A percentile compares a stretch with the other conserved stretches of the same genome.
Conservation (phyloP, 2,329 filamentous ascomycete species). For the Fusarium abutilonis region DNA sequence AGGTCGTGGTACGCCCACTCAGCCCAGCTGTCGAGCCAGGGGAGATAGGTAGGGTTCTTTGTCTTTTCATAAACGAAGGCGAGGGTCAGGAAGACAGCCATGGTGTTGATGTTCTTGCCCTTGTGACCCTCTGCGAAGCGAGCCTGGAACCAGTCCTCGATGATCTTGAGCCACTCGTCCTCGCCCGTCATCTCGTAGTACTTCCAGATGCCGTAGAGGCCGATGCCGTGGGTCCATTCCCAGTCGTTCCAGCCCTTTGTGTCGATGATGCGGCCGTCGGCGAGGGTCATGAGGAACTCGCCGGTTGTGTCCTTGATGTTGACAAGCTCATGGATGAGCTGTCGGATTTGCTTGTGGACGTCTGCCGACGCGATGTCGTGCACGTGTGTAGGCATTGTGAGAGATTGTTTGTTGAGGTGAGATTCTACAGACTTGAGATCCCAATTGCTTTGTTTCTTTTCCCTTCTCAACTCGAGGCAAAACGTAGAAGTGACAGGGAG, state of each 20-base stretch:
- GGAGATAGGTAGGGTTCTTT: slow-evolving; percentile 72
- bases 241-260: slow-evolving; percentile 87
- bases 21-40: slow-evolving; percentile 83
- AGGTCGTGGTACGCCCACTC: slow-evolving; percentile 86
- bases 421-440: too few species aligned
- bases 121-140: slow-evolving; percentile 76
- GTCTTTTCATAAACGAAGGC: slow-evolving; percentile 83
- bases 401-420: too few species aligned
- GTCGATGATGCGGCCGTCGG: slow-evolving; percentile 80
- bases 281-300: slow-evolving; percentile 75
- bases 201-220: slow-evolving; percentile 83
- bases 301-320: slow-evolving; percentile 81
- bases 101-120: slow-evolving; percentile 88
- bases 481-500: too few species aligned
- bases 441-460: too few species aligned
- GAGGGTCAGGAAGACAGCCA: slow-evolving; percentile 80
- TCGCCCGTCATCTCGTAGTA: slow-evolving; percentile 79
- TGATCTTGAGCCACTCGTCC: slow-evolving; percentile 67
- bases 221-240: slow-evolving; percentile 86
- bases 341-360: slow-evolving; percentile 66
- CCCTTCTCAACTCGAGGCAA: too few species aligned
- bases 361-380: slow-evolving; percentile 59
- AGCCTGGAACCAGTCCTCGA: slow-evolving; percentile 76
- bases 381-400: slow-evolving; percentile 49
- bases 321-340: slow-evolving; percentile 77